These are phyloP conservation scores for Colletotrichum siamense DNA, from an alignment of 2,329 filamentous ascomycete species.

Conservation along the genomic window DNA sequence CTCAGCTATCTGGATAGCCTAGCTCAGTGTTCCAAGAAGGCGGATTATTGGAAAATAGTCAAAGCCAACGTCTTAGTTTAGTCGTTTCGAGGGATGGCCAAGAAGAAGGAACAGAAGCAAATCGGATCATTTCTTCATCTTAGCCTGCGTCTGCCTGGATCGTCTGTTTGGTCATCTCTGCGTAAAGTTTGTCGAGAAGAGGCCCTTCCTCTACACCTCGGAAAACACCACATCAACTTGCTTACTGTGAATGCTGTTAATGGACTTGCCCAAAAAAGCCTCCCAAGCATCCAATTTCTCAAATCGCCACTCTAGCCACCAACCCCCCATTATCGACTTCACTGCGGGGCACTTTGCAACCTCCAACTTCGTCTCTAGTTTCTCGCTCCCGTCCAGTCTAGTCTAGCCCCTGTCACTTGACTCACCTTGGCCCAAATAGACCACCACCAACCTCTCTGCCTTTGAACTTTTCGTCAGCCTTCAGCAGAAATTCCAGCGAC, in stretches of 20 bases:
- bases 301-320: conserved; percentile 3
- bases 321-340: background rate
- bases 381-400: background rate
- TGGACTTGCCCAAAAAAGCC: background rate
- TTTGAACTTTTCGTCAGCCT: background rate
- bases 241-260: background rate
- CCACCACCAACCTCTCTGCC: background rate
- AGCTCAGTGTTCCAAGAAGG: background rate
- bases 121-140: background rate
- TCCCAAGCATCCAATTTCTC: background rate
- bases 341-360: conserved; percentile 14
- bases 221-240: background rate
- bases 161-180: background rate
- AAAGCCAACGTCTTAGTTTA: background rate
- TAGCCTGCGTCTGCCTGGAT: background rate
- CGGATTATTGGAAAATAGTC: background rate
- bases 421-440: background rate
- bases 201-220: background rate
- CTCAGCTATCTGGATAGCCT: background rate
- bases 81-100: background rate
- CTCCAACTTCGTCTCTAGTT: conserved; percentile 7
- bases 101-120: background rate
- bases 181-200: background rate
- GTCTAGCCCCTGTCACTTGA: background rate
- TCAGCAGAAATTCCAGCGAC: background rate